Base-by-base conservation (phyloP, 2,329 filamentous ascomycete genomes). In the Fusarium secorum region DNA sequence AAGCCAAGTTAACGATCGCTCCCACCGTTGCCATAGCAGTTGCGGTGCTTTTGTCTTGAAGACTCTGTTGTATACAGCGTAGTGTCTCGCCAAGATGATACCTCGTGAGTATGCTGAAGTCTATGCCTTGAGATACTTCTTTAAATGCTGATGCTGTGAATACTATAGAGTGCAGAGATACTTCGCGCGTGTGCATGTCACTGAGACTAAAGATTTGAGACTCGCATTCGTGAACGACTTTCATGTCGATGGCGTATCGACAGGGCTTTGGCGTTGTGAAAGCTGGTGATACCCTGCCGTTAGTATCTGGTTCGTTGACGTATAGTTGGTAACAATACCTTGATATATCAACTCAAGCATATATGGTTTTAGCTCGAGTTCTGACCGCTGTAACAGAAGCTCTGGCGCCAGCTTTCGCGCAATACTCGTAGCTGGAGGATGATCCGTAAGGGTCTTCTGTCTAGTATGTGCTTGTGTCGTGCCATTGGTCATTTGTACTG, bases 291-390 rank as follows among this genome's bases (percentile, higher is more conserved):
- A 15, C 10, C 5, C 1, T 26, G 42, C 4, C 3, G 5, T 26
- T 3, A 45, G 24, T 28, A 0, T 45, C 18, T 15, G 13, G 3
- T 13, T 9, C 0, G 4, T 2, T 11, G 17, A 26, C 2, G 8
- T 3, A 4, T 6, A 5, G 8, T 15, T 5, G 5, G 4, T 15
- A 3, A 32, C 3, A 10, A 4, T 51, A 51, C 48, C 48, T 36
- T 36, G 48, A 4, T 51, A 2, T 7, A 26, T 15, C 1, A 36
- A n/a, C 3, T 36, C 32, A 0, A 51, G 32, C 32, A 51, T 51
- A 26, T 36, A 51, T 0, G 48, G 22, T 7, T 51, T 36, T 2
- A 36, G 10, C 4, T 36, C 22, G 3, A 26, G 13, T 2, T 36
- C 48, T 24, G 32, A 51, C 1, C 22, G 30, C 3, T 35, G 48